Conservation (phyloP, 2,329 filamentous ascomycete genomes). For the Cercospora janseana region DNA sequence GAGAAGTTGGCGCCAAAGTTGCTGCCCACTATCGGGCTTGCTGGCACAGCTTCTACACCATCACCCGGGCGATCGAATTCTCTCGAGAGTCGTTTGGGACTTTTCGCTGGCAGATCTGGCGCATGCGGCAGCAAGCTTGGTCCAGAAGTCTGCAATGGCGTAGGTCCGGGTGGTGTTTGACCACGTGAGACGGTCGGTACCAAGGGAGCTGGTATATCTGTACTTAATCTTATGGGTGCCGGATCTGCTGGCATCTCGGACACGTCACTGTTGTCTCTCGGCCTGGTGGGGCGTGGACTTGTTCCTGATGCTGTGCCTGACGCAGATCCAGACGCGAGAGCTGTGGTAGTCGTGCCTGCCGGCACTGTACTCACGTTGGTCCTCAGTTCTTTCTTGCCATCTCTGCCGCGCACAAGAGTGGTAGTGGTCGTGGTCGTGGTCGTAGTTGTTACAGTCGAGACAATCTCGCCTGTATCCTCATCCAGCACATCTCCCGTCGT, state of each 20-base stretch:
- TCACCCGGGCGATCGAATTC: constrained; percentile 13
- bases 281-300: background rate
- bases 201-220: constrained; percentile 5
- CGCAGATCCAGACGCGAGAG: background rate
- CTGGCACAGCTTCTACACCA: constrained; percentile 10
- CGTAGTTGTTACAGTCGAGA: constrained; percentile 35
- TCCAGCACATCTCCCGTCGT: constrained; percentile 34
- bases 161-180: constrained; percentile 11
- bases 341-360: constrained; percentile 7
- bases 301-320: background rate
- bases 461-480: constrained; percentile 34
- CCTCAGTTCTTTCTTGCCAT: constrained; percentile 23
- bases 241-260: constrained; percentile 30
- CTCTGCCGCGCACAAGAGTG: constrained; percentile 23
- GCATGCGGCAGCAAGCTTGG: background rate
- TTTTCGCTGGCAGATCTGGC: constrained; percentile 14
- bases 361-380: constrained; percentile 25
- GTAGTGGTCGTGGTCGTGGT: constrained; percentile 36
- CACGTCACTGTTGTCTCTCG: constrained; percentile 20
- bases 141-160: constrained; percentile 4
- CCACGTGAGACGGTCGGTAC: constrained; percentile 2
- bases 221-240: constrained; percentile 10
- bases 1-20: constrained; percentile 15
- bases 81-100: constrained; percentile 15
- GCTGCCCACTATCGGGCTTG: constrained; percentile 17